phyloP scores from a whole-genome alignment of 208 protist genomes.

The Crithidia sp. region DNA sequence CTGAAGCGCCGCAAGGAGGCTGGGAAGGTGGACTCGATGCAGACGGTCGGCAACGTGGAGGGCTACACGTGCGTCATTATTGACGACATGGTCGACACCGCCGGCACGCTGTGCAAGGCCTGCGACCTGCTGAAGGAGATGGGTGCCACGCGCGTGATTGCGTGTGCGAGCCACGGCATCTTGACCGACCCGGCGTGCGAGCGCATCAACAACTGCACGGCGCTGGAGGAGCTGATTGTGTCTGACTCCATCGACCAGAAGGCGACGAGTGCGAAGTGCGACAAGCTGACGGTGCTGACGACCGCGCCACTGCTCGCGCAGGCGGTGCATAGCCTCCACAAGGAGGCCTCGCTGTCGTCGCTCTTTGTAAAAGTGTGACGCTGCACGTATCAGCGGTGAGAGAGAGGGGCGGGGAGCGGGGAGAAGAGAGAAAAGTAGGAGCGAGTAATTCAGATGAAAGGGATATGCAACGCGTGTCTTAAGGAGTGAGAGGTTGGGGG shows the following conservation, averaged over 20 bases:
- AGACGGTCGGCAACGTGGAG: constrained; percentile 95
- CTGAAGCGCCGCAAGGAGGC: constrained; percentile 92
- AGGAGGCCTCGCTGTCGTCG: constrained; percentile 79
- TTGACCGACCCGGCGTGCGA: constrained; percentile 91
- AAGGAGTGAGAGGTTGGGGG: too few relatives aligned
- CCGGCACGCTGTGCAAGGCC: constrained; percentile 94
- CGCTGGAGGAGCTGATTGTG: constrained; percentile 92
- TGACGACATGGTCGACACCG: constrained; percentile 98
- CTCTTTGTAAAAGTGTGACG: constrained; percentile 68
- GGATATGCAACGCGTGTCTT: too few relatives aligned
- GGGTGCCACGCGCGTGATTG: constrained; percentile 93
- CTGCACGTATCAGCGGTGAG: too few relatives aligned
- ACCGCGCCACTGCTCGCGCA: constrained; percentile 89
- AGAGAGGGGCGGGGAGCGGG: background rate
- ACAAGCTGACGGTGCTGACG: constrained; percentile 89
- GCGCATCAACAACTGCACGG: constrained; percentile 86
- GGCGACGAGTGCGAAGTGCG: constrained; percentile 65
- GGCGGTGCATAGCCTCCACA: constrained; percentile 88
- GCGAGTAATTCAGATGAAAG: too few relatives aligned
- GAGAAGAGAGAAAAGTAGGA: background rate
- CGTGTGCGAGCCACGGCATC: constrained; percentile 95
- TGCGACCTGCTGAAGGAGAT: constrained; percentile 88
- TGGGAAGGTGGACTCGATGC: constrained; percentile 93
- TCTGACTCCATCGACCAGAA: constrained; percentile 91
- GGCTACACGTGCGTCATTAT: constrained; percentile 95